Evolutionary conservation across 192 early-diverging fungal genomes (phyloP).

Genomic region (Coemansia sp.): DNA sequence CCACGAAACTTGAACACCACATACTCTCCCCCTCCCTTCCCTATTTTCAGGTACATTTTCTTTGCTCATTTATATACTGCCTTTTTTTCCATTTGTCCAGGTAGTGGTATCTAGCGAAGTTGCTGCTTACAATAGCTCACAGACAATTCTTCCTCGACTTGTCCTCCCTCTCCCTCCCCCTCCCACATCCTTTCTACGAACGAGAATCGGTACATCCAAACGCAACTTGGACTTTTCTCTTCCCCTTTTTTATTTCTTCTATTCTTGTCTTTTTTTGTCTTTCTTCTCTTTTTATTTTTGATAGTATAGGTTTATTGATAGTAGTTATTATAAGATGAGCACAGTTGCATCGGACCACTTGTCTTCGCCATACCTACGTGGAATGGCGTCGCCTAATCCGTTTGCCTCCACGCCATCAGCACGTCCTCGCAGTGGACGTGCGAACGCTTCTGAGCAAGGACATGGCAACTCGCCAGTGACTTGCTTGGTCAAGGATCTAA

Average conservation of each 20-base stretch:
- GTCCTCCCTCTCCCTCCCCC: no score
- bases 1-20: neutral
- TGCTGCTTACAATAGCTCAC: no score
- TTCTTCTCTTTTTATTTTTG: neutral
- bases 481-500: constrained; percentile 34
- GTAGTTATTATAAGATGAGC: constrained; percentile 19
- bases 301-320: neutral
- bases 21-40: no score
- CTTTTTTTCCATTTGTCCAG: neutral
- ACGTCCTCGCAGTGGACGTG: neutral
- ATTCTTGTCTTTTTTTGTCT: neutral
- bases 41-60: no score
- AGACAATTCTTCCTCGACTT: no score
- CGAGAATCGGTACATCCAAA: neutral
- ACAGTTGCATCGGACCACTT: constrained; percentile 28
- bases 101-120: no score
- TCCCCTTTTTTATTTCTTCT: neutral
- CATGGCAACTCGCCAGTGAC: constrained; percentile 25
- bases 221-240: neutral
- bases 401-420: constrained; percentile 17
- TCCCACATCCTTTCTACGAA: no score
- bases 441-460: neutral
- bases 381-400: constrained; percentile 31
- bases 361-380: constrained; percentile 27
- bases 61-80: neutral